Percentiles rank a stretch among this genome's conserved stretches.
Conservation (phyloP, 257 asterid species). For the Solanum stenotomum region DNA sequence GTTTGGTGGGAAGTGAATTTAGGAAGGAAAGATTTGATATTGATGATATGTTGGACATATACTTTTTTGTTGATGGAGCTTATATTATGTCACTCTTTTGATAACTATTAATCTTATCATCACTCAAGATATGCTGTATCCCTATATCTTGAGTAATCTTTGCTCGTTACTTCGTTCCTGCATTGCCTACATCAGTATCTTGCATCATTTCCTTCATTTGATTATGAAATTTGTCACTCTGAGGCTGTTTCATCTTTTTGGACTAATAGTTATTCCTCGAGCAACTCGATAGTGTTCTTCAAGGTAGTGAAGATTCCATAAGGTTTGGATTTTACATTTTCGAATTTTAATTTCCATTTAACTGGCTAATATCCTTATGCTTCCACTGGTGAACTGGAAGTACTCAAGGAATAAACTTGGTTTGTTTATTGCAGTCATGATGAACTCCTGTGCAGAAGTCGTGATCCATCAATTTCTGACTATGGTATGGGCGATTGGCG, state of each 20-base stretch:
- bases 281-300: slow-evolving; percentile 82
- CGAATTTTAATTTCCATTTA: neutral
- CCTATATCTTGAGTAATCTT: neutral
- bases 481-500: slow-evolving; percentile 52
- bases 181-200: neutral
- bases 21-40: neutral
- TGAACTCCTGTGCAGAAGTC: slow-evolving; percentile 73
- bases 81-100: neutral
- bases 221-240: neutral
- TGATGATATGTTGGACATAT: neutral
- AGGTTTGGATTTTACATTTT: slow-evolving; percentile 36
- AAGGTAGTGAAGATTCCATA: slow-evolving; percentile 53
- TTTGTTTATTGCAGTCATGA: slow-evolving; percentile 50
- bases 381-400: neutral
- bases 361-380: neutral
- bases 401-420: neutral
- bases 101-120: neutral
- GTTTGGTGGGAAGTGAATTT: neutral
- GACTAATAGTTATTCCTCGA: slow-evolving; percentile 77
- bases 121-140: neutral
- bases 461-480: slow-evolving; percentile 86
- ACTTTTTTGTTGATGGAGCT: neutral
- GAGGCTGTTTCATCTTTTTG: slow-evolving; percentile 9
- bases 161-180: neutral
- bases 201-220: neutral